Conservation (phyloP, 2,329 filamentous ascomycete species). For the Curvularia sp. region DNA sequence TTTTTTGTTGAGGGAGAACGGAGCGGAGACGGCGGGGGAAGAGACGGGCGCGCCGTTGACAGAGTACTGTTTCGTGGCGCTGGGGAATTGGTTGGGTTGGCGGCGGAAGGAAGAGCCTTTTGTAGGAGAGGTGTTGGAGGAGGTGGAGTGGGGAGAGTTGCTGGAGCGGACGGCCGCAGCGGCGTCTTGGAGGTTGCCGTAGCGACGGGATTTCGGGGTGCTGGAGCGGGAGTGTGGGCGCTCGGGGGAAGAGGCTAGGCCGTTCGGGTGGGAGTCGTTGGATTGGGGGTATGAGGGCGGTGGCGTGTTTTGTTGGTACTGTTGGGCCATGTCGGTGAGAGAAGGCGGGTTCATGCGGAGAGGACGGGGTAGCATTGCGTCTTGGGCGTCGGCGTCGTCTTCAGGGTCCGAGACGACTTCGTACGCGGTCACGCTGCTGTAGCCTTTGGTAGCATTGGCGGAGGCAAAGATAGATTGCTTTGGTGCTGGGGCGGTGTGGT, state of each 20-base stretch:
- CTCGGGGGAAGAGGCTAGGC: slow-evolving; percentile 35
- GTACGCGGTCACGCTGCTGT: slow-evolving; percentile 37
- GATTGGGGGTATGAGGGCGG: background rate
- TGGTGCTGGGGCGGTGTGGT: slow-evolving; percentile 18
- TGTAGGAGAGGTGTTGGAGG: slow-evolving; percentile 33
- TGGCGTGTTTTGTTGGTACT: slow-evolving; percentile 24
- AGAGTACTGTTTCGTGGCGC: slow-evolving; percentile 42
- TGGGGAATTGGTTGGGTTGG: slow-evolving; percentile 31
- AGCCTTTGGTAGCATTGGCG: slow-evolving; percentile 34
- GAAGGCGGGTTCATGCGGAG: slow-evolving; percentile 58
- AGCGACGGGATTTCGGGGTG: slow-evolving; percentile 54
- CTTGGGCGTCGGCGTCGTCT: slow-evolving; percentile 33
- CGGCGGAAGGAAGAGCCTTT: slow-evolving; percentile 28
- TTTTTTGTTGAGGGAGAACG: slow-evolving; percentile 45
- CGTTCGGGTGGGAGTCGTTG: slow-evolving; percentile 21
- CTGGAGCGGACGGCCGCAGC: slow-evolving; percentile 47
- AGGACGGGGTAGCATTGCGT: slow-evolving; percentile 49
- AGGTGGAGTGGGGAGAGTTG: slow-evolving; percentile 31
- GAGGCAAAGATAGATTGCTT: slow-evolving; percentile 36
- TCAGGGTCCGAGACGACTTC: slow-evolving; percentile 41
- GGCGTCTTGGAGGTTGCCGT: slow-evolving; percentile 56
- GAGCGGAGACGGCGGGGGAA: background rate
- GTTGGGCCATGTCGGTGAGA: slow-evolving; percentile 29
- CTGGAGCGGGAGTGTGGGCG: slow-evolving; percentile 37
- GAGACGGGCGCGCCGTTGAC: slow-evolving; percentile 10